Base-by-base conservation (phyloP, 2,329 filamentous ascomycete species). In the Rutstroemia sp. region DNA sequence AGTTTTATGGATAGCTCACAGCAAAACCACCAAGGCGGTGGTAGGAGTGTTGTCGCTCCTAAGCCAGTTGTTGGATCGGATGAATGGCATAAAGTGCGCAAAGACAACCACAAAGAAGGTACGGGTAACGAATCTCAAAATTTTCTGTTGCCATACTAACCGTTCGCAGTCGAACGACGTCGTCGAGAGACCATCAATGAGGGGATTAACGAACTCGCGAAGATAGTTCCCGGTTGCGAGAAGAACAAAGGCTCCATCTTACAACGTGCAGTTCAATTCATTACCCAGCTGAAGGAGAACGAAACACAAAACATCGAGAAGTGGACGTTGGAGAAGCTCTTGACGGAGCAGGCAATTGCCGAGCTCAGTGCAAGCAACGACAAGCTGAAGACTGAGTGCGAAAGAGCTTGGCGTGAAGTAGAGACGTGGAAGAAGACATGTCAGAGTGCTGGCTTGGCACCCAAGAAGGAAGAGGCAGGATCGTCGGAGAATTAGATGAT, bases 31-130 rank as follows among this genome's bases (percentile, higher is more conserved):
- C 49, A 52, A 25, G 14, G 19, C 27, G 30, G 52, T 54, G 63
- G 63, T 18, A 56, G 66, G 59, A 51, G 59, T 27, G 57, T 58
- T 27, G 56, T 57, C 25, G 57, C 56, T 34, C 74, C 79, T 57
- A 97, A 96, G 72, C 92, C 92, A 7, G 83, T 86, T 6, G 94
- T 97, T n/a, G 94, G 94, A 2, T 94, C 91, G 2, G 90, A 95
- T 54, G 92, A 97, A 72, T 99, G 94, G 94, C 94, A 99, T 72
- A 95, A 95, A 71, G 86, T 95, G 66, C 85, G 94, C 60, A 94
- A 95, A 70, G 92, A 97, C 68, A 99, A 97, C 63, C 94, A 99
- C 75, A 99, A 99, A 81, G 92, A 97, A 79, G 94, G 92, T 94
- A 74, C 81, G 70, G 49, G 16, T 7, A 34, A 34, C 14, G 42